phyloP scores from a whole-genome alignment of 257 asterid species.

The Penstemon davidsonii region DNA sequence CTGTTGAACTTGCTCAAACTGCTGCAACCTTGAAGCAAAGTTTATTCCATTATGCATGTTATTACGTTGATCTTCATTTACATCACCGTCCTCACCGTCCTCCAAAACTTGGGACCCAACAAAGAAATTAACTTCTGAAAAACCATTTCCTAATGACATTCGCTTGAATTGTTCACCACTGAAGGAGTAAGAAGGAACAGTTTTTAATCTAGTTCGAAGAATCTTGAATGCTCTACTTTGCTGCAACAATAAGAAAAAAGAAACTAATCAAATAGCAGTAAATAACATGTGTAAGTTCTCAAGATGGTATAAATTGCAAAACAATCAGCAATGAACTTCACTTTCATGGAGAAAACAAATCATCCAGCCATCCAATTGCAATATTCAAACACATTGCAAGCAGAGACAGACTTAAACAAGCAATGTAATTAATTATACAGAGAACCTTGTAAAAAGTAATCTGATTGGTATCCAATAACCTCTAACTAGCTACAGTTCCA shows the following conservation, averaged over 20 bases:
- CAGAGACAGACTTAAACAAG: background rate
- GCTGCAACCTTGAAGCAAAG: constrained; percentile 65
- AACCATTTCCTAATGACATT: constrained; percentile 46
- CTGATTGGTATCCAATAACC: background rate
- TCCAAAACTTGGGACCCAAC: constrained; percentile 50
- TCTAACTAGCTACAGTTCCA: background rate
- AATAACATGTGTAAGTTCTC: background rate
- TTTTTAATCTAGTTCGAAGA: constrained; percentile 81
- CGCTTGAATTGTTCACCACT: constrained; percentile 53
- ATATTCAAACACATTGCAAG: background rate
- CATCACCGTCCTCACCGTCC: constrained; percentile 44
- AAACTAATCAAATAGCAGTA: constrained; percentile 10
- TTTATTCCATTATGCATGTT: constrained; percentile 54
- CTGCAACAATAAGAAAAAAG: constrained; percentile 44
- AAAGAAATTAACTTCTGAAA: constrained; percentile 39
- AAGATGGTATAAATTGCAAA: background rate
- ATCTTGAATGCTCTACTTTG: constrained; percentile 97
- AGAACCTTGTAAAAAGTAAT: background rate
- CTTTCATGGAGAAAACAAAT: background rate
- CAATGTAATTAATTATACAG: background rate
- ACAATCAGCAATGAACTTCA: constrained; percentile 6
- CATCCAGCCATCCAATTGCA: background rate
- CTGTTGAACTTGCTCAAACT: constrained; percentile 74
- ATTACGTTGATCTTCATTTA: constrained; percentile 39
- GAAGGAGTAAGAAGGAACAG: constrained; percentile 86